Base-by-base conservation (phyloP, 257 asterid species). In the Solanum lignicaule region DNA sequence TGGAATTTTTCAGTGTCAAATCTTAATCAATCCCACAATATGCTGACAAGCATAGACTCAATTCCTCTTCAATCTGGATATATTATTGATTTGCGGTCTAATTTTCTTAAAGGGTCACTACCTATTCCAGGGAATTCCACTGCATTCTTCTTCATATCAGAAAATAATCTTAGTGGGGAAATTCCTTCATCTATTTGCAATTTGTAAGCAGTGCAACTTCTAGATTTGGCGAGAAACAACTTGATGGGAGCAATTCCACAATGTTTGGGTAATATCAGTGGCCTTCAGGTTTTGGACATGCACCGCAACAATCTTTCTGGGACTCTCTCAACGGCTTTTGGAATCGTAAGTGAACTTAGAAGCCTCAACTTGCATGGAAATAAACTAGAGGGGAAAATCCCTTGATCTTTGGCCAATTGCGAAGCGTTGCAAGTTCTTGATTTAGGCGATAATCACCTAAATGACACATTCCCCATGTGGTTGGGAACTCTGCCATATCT, bases 391-490 rank as follows among this genome's bases (percentile, higher is more conserved):
- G 92, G 92, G 29, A 4, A 27, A 43, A 13, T 90, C 7, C 89
- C 92, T 0, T 43, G 7, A 27, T 87, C 92, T 1, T 62, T 90
- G 69, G 46, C 84, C 29, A 73, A 82, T 31, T 89, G 92, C n/a
- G 32, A 41, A 79, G 18, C 31, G 6, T n/a, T 87, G n/a, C 73
- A 85, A 48, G 87, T 90, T 85, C 82, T 90, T 29, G 90, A 90
- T 83, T 10, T 90, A 5, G 89, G 91, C 4, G 18, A 71, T 55
- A 90, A 90, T 79, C 27, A 36, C 3, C 31, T 90, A 2, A 88
- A 16, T 18, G 91, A 82, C 73, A 75, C 89, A 29, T 88, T 90
- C 29, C 91, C 92, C 1, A 1, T 10, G 21, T 88, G 88, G 88
- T 38, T 88, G 87, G 90, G 46, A 43, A 12, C 41, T 43, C 89